These are phyloP conservation scores for Echeveria elegans DNA, from an alignment of 164 flowering plant genomes.

Conservation along the genomic window DNA sequence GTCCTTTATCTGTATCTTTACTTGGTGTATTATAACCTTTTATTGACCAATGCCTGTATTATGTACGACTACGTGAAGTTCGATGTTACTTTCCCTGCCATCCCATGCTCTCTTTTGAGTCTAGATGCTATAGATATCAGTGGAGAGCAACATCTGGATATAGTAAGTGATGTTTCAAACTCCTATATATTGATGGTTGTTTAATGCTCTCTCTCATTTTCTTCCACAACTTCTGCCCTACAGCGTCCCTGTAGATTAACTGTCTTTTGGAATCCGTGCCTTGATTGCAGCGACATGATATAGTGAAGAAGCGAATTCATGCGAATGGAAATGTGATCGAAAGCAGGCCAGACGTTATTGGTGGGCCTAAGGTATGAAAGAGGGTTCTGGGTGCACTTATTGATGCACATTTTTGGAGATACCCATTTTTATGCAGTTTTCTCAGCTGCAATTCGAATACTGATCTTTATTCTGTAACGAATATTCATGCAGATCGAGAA, in stretches of 20 bases:
- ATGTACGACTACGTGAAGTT: conserved; percentile 38
- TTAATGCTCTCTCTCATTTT: not conserved
- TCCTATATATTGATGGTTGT: too few species aligned
- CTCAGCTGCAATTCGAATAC: too few species aligned
- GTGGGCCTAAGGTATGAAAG: too few species aligned
- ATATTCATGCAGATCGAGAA: too few species aligned
- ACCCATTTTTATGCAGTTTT: too few species aligned
- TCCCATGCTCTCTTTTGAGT: conserved; percentile 66
- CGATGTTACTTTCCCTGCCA: conserved; percentile 68
- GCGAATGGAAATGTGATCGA: too few species aligned
- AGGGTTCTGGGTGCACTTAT: too few species aligned
- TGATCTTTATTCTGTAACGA: too few species aligned
- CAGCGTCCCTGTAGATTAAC: too few species aligned
- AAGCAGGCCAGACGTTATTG: too few species aligned
- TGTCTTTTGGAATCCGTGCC: too few species aligned
- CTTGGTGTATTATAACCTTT: not conserved
- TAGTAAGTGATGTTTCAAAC: conserved; percentile 31
- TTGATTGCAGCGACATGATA: not conserved
- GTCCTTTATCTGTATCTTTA: not conserved
- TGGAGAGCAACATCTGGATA: conserved; percentile 77
- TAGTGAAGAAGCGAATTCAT: not conserved
- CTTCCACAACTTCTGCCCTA: not conserved
- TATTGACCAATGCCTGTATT: not conserved
- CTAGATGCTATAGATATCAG: conserved; percentile 77
- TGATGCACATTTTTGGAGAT: not conserved